Evolutionary conservation across 2,329 filamentous ascomycete genomes (phyloP).

Genomic region (Epichloe baconii): DNA sequence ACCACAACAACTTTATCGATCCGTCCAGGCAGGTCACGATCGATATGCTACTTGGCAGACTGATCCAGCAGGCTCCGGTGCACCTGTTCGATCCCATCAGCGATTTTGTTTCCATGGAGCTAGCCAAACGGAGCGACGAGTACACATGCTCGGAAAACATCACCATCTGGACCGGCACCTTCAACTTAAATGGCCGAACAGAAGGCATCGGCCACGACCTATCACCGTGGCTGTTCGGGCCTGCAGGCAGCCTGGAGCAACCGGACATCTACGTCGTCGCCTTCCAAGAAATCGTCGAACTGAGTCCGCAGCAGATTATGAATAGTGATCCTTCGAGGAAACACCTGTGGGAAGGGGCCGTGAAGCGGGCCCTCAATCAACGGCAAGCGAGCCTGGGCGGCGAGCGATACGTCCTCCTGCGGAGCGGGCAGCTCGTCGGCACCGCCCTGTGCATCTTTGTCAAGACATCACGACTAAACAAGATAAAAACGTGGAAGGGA

Average conservation of each 20-base stretch:
- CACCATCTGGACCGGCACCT: slow-evolving; percentile 75
- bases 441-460: slow-evolving; percentile 89
- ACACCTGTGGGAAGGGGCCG: slow-evolving; percentile 73
- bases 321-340: slow-evolving; percentile 84
- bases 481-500: slow-evolving; percentile 93
- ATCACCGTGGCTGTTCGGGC: slow-evolving; percentile 71
- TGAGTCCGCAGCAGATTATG: slow-evolving; percentile 98
- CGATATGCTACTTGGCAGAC: slow-evolving; percentile 74
- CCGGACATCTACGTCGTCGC: slow-evolving; percentile 83
- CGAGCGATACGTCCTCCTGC: slow-evolving; percentile 75
- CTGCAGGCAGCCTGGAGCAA: slow-evolving; percentile 40
- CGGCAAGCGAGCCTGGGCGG: slow-evolving; percentile 51
- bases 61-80: slow-evolving; percentile 73
- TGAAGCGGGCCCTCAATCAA: slow-evolving; percentile 63
- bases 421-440: slow-evolving; percentile 88
- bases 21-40: slow-evolving; percentile 89
- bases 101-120: slow-evolving; percentile 70
- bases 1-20: slow-evolving; percentile 96
- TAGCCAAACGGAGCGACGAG: slow-evolving; percentile 53
- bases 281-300: slow-evolving; percentile 96
- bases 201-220: slow-evolving; percentile 68
- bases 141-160: slow-evolving; percentile 66
- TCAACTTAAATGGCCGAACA: slow-evolving; percentile 86
- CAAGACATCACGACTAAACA: slow-evolving; percentile 58
- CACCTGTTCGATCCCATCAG: slow-evolving; percentile 89